Evolutionary conservation across 139 green algal genomes (phyloP), one percentile per base, ranked within the genome.

Genomic region (Gonium pectorale): DNA sequence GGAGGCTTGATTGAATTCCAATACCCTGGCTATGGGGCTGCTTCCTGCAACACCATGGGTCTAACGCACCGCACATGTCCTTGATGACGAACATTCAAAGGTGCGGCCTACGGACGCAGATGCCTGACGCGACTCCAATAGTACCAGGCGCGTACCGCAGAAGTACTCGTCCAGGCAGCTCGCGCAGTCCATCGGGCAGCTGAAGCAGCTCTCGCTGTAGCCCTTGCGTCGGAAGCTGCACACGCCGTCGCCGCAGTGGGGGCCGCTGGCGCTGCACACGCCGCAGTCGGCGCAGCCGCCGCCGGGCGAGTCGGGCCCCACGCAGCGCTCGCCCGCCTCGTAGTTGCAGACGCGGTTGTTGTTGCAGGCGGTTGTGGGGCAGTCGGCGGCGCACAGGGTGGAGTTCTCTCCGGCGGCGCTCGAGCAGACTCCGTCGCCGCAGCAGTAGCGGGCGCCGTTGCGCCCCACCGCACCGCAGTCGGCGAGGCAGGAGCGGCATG

Each of bases 301-400:
- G 49, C 49, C 64, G 64, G 15, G 56, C 15, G 3, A 60, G 74
- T 38, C 56, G 56, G n/a, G n/a, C n/a, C 15, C 59, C 17, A 35
- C 27, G 74, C 74, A 81, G 17, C n/a, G 44, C 52, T 81, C 74
- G 8, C 74, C 74, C 7, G 33, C 17, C 2, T 5, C 13, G 6
- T n/a, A 41, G 33, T 81, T 56, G 59, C 74, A 81, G 6, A 81
- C 26, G 52, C 38, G 40, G 38, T 81, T 81, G 8, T 41, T 59
- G 74, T 81, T 81, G 74, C 74, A 81, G 56, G 74, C 9, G 54
- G 49, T n/a, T 26, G 15, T 17, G 56, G 56, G 56, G 74, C 74
- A 81, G 74, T 81, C 74, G 5, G 26, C 31, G 54, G 56, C 7
- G 54, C 74, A 81, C 29, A 19, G 38, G 56, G 33, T 27, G 74